These are phyloP conservation scores for Globisporangium splendens DNA, from an alignment of 352 stramenopile genomes.

Conservation along the genomic window DNA sequence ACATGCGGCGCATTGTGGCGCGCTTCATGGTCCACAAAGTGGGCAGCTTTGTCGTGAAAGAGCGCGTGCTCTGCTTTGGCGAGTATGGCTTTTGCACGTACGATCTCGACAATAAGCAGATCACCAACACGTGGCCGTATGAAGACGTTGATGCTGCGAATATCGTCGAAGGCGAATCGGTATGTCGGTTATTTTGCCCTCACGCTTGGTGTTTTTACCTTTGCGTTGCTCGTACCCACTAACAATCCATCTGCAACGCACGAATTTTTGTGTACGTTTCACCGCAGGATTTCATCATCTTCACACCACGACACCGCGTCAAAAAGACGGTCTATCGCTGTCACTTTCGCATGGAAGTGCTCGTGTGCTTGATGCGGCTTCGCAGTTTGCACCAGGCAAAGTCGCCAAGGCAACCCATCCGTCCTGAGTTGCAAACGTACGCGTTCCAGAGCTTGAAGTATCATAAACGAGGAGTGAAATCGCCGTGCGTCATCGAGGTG, in stretches of 20 bases:
- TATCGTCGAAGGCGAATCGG: conserved; percentile 65
- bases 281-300: conserved; percentile 59
- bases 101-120: conserved; percentile 59
- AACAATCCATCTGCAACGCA: neutral
- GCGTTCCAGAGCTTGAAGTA: conserved; percentile 60
- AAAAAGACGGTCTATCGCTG: conserved; percentile 83
- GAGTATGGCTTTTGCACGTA: conserved; percentile 71
- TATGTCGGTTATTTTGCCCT: conserved; percentile 2
- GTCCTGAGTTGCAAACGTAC: conserved; percentile 47
- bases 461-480: conserved; percentile 55
- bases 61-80: conserved; percentile 78
- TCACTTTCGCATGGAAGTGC: conserved; percentile 79
- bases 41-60: conserved; percentile 79
- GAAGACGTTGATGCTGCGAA: conserved; percentile 64
- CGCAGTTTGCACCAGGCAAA: conserved; percentile 59
- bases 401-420: conserved; percentile 16
- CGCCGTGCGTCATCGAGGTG: conserved; percentile 64
- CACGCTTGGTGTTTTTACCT: neutral
- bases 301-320: conserved; percentile 69
- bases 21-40: conserved; percentile 87
- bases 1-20: conserved; percentile 56
- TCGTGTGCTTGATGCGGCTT: conserved; percentile 75
- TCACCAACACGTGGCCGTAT: conserved; percentile 83
- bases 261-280: neutral
- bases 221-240: neutral